Conservation (phyloP, 257 asterid species). For the Solanum rostratum region DNA sequence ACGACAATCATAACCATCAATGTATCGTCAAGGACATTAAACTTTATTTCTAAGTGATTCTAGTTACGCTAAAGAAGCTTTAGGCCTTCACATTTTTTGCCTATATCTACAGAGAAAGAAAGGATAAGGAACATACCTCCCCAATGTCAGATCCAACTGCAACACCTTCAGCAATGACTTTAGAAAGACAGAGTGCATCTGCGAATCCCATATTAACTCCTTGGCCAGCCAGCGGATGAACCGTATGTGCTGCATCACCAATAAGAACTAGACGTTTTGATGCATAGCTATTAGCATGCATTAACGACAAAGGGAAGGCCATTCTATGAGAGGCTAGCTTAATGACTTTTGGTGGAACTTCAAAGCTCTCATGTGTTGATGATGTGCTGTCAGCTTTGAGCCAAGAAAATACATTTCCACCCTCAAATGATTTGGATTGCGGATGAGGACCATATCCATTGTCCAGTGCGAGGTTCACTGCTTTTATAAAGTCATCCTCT, state of each 20-base stretch:
- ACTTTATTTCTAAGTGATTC: not conserved
- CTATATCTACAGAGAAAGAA: not conserved
- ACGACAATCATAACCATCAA: not conserved
- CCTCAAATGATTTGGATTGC: conserved; percentile 26
- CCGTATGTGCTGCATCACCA: conserved; percentile 98
- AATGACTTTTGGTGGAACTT: conserved; percentile 60
- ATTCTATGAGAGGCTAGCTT: conserved; percentile 63
- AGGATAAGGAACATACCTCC: conserved; percentile 42
- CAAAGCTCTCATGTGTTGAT: conserved; percentile 51
- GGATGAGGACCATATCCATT: conserved; percentile 80
- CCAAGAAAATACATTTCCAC: conserved; percentile 43
- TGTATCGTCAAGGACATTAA: not conserved
- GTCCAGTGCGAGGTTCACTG: conserved; percentile 60
- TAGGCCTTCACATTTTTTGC: not conserved
- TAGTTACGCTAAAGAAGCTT: not conserved
- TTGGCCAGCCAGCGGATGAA: conserved; percentile 99
- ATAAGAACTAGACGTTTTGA: conserved; percentile 53
- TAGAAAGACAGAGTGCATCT: conserved; percentile 67
- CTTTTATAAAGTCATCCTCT: conserved; percentile 54
- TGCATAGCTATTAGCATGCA: conserved; percentile 65
- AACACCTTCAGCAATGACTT: conserved; percentile 69
- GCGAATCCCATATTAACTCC: conserved; percentile 99
- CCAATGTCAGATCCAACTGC: conserved; percentile 94
- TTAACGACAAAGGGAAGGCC: conserved; percentile 87
- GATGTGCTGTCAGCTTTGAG: conserved; percentile 32